A percentile compares a stretch with the other conserved stretches of the same genome.
These are phyloP conservation scores for Staphylotrichum longicolle DNA, from an alignment of 495 filamentous ascomycete genomes.

Conservation along the genomic window DNA sequence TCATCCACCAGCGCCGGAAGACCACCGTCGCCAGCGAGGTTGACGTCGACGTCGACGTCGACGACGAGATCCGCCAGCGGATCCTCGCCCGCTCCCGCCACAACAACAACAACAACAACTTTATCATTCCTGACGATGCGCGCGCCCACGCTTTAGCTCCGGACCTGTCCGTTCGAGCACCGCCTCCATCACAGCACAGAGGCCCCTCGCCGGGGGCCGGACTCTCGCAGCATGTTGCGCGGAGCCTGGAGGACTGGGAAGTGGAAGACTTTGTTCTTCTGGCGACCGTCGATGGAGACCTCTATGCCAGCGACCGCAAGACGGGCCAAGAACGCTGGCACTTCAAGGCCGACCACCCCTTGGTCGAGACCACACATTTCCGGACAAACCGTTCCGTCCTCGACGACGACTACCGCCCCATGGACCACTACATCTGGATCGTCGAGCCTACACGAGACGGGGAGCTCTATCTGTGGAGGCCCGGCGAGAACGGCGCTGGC, in stretches of 20 bases:
- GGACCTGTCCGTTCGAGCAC: slow-evolving; percentile 83
- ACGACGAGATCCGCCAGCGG: slow-evolving; percentile 11
- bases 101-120: slow-evolving; percentile 39
- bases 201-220: slow-evolving; percentile 55
- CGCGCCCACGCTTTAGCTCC: slow-evolving; percentile 94
- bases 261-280: slow-evolving; percentile 99
- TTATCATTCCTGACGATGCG: slow-evolving; percentile 66
- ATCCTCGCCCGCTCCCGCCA: slow-evolving; percentile 22
- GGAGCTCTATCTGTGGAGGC: slow-evolving; percentile 82
- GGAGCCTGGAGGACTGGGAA: slow-evolving; percentile 97
- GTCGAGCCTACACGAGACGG: slow-evolving; percentile 90
- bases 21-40: slow-evolving; percentile 21
- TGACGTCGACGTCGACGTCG: slow-evolving; percentile 20
- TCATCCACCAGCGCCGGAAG: slow-evolving; percentile 29
- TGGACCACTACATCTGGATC: slow-evolving; percentile 91
- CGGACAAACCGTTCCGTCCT: slow-evolving; percentile 62
- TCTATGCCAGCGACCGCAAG: slow-evolving; percentile 88
- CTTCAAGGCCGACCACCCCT: slow-evolving; percentile 74
- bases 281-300: slow-evolving; percentile 97
- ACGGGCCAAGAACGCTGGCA: slow-evolving; percentile 81
- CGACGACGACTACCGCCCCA: slow-evolving; percentile 55
- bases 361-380: slow-evolving; percentile 87
- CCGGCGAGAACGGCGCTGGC: slow-evolving; percentile 63
- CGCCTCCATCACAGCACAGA: slow-evolving; percentile 62
- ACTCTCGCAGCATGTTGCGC: slow-evolving; percentile 78